Conservation (phyloP, 805 yeast genomes). For the Komagataella ulmi region DNA sequence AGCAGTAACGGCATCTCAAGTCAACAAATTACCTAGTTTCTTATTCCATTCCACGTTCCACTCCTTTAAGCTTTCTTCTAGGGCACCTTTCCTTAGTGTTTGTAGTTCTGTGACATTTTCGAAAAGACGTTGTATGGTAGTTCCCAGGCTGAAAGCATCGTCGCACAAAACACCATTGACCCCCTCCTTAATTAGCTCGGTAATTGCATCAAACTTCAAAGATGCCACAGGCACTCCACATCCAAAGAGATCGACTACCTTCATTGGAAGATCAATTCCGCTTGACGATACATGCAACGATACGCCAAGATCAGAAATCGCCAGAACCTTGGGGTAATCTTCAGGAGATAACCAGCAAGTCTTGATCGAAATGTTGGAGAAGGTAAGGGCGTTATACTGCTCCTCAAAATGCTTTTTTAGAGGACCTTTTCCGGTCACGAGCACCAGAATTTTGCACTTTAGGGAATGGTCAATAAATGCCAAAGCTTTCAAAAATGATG, state of each 20-base stretch:
- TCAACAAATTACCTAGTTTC: conserved; percentile 38
- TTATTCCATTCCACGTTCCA: conserved; percentile 73
- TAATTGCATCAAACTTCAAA: conserved; percentile 60
- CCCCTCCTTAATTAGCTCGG: conserved; percentile 59
- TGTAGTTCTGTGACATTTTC: conserved; percentile 14
- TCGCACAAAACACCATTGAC: conserved; percentile 55
- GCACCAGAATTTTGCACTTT: conserved; percentile 31
- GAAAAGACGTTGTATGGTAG: conserved; percentile 22
- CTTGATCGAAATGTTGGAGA: conserved; percentile 37
- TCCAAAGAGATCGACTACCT: conserved; percentile 91
- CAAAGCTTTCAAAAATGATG: conserved; percentile 55
- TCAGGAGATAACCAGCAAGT: conserved; percentile 68
- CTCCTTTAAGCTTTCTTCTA: conserved; percentile 47
- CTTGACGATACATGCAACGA: conserved; percentile 87
- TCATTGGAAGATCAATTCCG: conserved; percentile 95
- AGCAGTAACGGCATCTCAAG: conserved; percentile 12
- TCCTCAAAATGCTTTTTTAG: conserved; percentile 37
- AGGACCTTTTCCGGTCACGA: conserved; percentile 99
- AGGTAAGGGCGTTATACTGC: conserved; percentile 27
- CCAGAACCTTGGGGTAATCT: conserved; percentile 67
- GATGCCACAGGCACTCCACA: conserved; percentile 89
- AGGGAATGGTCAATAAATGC: conserved; percentile 35
- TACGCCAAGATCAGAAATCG: conserved; percentile 74
- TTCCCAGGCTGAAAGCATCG: conserved; percentile 29
- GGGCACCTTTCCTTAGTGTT: conserved; percentile 53